Conservation (phyloP, 164 flowering plant species). For the Vitis rupestris region DNA sequence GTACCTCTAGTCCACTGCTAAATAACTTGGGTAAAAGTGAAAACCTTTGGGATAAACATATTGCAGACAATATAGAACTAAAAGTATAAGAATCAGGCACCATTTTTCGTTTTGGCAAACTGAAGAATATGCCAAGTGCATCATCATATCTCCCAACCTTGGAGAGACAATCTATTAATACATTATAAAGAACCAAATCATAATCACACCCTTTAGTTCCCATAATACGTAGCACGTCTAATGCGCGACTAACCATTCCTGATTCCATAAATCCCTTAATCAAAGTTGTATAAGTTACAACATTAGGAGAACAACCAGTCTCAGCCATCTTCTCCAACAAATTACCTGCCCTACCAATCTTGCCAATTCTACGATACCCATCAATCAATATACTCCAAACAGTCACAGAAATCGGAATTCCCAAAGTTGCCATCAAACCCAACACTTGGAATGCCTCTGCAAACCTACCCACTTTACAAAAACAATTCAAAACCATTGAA, state of each 20-base stretch:
- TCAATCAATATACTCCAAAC: constrained; percentile 58
- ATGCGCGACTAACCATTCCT: constrained; percentile 29
- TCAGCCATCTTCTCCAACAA: constrained; percentile 50
- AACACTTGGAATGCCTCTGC: constrained; percentile 47
- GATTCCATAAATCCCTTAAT: constrained; percentile 49
- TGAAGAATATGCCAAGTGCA: constrained; percentile 40
- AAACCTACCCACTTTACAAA: constrained; percentile 46
- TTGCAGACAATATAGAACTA: constrained; percentile 37
- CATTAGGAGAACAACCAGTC: constrained; percentile 48
- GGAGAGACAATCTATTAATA: constrained; percentile 48
- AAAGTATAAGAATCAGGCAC: constrained; percentile 59
- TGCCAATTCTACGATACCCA: constrained; percentile 41
- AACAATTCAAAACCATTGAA: constrained; percentile 43
- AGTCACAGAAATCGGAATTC: constrained; percentile 35
- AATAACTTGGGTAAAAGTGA: constrained; percentile 32
- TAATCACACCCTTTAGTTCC: constrained; percentile 31
- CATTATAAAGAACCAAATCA: constrained; percentile 62
- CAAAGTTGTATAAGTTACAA: constrained; percentile 60
- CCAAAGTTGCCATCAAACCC: constrained; percentile 45
- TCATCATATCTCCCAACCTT: constrained; percentile 46
- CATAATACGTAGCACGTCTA: constrained; percentile 30
- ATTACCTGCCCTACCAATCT: constrained; percentile 29
- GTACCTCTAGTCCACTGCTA: constrained; percentile 16
- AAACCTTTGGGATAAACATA: constrained; percentile 34
- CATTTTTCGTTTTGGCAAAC: constrained; percentile 31